Conservation (phyloP, 2,329 filamentous ascomycete genomes). For the Sporothrix variecibatus region DNA sequence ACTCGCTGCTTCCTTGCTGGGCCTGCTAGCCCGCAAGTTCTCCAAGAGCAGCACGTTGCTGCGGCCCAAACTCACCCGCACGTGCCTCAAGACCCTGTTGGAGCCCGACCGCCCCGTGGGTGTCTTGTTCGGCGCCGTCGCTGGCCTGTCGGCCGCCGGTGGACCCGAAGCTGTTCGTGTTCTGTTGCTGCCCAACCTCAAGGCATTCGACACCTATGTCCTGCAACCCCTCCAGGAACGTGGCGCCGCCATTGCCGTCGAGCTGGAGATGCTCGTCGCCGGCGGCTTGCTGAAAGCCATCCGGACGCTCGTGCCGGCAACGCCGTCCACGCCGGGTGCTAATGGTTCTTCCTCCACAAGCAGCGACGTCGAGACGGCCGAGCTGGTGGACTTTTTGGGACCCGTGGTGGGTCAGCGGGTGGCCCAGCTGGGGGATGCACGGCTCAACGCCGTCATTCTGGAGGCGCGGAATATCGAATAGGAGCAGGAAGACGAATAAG, state of each 20-base stretch:
- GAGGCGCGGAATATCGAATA: slow-evolving; percentile 58
- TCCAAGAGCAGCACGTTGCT: slow-evolving; percentile 77
- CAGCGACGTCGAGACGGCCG: slow-evolving; percentile 44
- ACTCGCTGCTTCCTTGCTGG: slow-evolving; percentile 78
- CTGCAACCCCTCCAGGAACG: slow-evolving; percentile 56
- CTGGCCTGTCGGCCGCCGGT: slow-evolving; percentile 76
- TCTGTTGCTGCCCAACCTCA: slow-evolving; percentile 58
- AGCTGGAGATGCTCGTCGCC: slow-evolving; percentile 57
- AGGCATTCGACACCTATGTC: slow-evolving; percentile 55
- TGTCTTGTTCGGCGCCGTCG: slow-evolving; percentile 85
- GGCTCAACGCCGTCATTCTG: slow-evolving; percentile 53
- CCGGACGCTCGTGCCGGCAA: slow-evolving; percentile 41
- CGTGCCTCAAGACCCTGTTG: slow-evolving; percentile 88
- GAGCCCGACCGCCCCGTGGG: slow-evolving; percentile 80
- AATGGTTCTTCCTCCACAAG: slow-evolving; percentile 12
- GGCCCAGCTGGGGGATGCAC: slow-evolving; percentile 47
- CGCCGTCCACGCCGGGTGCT: slow-evolving; percentile 34
- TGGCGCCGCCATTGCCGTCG: slow-evolving; percentile 44
- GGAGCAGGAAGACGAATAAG: background rate
- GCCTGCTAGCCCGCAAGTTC: slow-evolving; percentile 78
- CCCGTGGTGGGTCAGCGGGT: slow-evolving; percentile 56
- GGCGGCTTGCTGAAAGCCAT: slow-evolving; percentile 58
- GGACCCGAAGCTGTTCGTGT: slow-evolving; percentile 62
- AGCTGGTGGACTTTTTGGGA: slow-evolving; percentile 58
- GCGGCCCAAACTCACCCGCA: slow-evolving; percentile 85